Evolutionary conservation across 139 green algal species (phyloP).

Genomic region (Chlamydomonas applanata): DNA sequence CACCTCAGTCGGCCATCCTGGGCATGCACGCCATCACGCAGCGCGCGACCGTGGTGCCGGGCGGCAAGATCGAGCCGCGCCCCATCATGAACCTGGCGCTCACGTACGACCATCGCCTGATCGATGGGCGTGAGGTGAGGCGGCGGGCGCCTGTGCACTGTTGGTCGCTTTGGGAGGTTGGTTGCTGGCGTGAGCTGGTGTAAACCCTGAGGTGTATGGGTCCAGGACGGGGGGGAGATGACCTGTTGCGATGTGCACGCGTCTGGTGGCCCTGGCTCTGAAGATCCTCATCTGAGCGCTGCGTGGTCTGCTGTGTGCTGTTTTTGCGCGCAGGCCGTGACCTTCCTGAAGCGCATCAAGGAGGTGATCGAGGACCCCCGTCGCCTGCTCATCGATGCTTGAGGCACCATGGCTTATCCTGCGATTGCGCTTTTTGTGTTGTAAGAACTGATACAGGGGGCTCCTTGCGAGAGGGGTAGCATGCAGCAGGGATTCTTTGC

Average conservation of each 20-base stretch:
- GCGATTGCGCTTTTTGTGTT: too few species aligned
- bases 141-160: background rate
- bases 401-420: conserved; percentile 10
- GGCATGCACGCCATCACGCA: conserved; percentile 97
- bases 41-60: conserved; percentile 73
- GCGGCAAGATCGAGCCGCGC: conserved; percentile 78
- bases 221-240: too few species aligned
- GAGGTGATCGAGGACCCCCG: conserved; percentile 95
- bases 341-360: conserved; percentile 97
- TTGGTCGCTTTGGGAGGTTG: too few species aligned
- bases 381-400: conserved; percentile 92
- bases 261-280: too few species aligned
- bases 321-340: conserved; percentile 79
- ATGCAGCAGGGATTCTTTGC: background rate
- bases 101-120: conserved; percentile 98
- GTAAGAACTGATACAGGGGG: background rate
- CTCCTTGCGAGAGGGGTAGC: background rate
- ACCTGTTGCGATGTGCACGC: too few species aligned
- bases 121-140: conserved; percentile 83
- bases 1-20: conserved; percentile 80
- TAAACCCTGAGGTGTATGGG: too few species aligned
- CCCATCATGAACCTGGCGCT: conserved; percentile 99
- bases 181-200: too few species aligned
- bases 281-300: background rate
- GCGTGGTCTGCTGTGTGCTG: background rate